Conservation (phyloP, 2,329 filamentous ascomycete genomes). For the Diaporthe longicolla region DNA sequence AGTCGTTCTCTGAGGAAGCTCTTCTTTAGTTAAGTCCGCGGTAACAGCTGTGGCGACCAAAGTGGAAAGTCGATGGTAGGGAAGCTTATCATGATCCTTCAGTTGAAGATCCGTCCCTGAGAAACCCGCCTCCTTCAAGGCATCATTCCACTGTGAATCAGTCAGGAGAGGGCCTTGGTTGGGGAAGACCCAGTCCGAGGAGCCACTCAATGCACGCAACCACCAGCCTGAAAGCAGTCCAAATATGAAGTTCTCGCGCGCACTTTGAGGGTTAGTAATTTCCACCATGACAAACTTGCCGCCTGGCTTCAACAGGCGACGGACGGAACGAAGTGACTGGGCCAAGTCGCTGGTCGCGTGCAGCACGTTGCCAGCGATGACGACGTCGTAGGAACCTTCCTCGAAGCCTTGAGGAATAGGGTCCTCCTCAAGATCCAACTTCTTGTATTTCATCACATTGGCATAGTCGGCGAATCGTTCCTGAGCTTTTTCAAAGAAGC, state of each 20-base stretch:
- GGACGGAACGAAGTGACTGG: constrained; percentile 45
- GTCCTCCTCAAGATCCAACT: constrained; percentile 20
- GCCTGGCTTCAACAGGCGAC: constrained; percentile 17
- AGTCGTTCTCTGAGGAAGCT: background rate
- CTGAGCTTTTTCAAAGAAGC: constrained; percentile 55
- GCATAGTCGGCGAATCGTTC: constrained; percentile 45
- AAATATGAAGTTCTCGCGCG: constrained; percentile 22
- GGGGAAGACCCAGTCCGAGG: constrained; percentile 16
- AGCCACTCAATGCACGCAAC: constrained; percentile 2
- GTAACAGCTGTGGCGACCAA: constrained; percentile 4
- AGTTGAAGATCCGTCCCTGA: constrained; percentile 20
- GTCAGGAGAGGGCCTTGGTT: constrained; percentile 29
- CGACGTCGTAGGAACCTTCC: constrained; percentile 41
- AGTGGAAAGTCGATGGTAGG: background rate
- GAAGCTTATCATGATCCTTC: background rate
- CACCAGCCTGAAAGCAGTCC: constrained; percentile 31
- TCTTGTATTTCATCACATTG: constrained; percentile 18
- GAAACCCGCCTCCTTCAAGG: constrained; percentile 22
- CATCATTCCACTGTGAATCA: constrained; percentile 20
- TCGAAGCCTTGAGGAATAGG: constrained; percentile 17
- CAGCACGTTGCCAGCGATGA: constrained; percentile 52
- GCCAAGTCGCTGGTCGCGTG: constrained; percentile 50
- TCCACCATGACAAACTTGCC: constrained; percentile 36
- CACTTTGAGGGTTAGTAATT: constrained; percentile 15
- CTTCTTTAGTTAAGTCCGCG: background rate